Evolutionary conservation across 768 basidiomycete genomes (phyloP).

Genomic region (Sporobolomyces roseus): DNA sequence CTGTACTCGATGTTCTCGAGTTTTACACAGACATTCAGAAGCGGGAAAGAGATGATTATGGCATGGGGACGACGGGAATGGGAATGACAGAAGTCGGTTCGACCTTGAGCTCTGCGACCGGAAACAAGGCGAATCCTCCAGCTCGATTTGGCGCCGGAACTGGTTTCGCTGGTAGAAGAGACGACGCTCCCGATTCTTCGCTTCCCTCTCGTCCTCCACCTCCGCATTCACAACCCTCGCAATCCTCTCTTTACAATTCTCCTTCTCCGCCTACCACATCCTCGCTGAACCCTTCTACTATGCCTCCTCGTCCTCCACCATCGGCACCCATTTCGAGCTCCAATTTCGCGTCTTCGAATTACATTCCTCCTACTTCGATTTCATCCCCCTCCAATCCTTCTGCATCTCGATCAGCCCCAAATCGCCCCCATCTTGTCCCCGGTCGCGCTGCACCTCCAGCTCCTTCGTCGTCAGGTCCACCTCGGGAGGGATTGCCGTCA

Average conservation of each 20-base stretch:
- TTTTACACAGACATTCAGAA: slow-evolving; percentile 98
- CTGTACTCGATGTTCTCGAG: slow-evolving; percentile 93
- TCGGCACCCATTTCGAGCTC: not conserved
- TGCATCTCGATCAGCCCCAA: not conserved
- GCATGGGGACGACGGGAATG: slow-evolving; percentile 44
- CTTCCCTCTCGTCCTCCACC: slow-evolving; percentile 20
- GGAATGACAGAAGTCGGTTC: slow-evolving; percentile 37
- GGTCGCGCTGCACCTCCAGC: slow-evolving; percentile 23
- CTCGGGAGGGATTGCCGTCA: not conserved
- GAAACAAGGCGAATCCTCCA: slow-evolving; percentile 51
- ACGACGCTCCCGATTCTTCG: slow-evolving; percentile 40
- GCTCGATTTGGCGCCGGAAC: slow-evolving; percentile 87
- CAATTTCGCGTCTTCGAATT: too few species aligned
- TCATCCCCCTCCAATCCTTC: not conserved
- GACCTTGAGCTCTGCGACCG: slow-evolving; percentile 40
- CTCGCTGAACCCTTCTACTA: not conserved
- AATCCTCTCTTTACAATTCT: not conserved
- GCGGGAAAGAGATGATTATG: slow-evolving; percentile 70
- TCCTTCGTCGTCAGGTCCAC: not conserved
- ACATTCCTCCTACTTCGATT: too few species aligned
- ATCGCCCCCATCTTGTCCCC: slow-evolving; percentile 39
- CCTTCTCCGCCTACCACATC: not conserved
- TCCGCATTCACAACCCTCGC: slow-evolving; percentile 11
- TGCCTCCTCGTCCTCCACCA: slow-evolving; percentile 2
- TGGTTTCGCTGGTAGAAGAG: slow-evolving; percentile 67